Base-by-base conservation (phyloP, 139 green algal genomes). In the Deuterostichococcus epilithicus region DNA sequence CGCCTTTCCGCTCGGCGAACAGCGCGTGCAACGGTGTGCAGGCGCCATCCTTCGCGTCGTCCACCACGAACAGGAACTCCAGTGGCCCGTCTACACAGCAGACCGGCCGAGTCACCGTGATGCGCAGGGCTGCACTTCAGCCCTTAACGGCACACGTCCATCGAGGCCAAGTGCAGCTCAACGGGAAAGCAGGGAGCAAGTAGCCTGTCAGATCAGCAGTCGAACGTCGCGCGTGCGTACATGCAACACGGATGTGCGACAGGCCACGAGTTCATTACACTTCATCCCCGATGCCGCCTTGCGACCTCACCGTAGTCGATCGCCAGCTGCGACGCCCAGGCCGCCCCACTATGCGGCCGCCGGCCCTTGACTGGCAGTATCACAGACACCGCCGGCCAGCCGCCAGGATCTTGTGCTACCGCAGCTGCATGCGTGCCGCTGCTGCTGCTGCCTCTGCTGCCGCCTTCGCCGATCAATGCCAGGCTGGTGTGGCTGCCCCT, bases 51-150 rank as follows among this genome's bases (percentile, higher is more conserved):
- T 47, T 4, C 58, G 72, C 67, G 65, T 76, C 76, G 66, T 95
- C 89, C 58, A 93, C 77, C 6, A 94, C 89, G 81, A 95, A 96
- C 2, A 95, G 15, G 68, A 89, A 94, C 72, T 94, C 87, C 15
- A 95, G 18, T 0, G 70, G 69, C 0, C 91, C 88, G 39, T 73
- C 85, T 89, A 60, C 18, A 60, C 45, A 60, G 45, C 18, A 13
- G 15, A 13, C 13, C 45, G n/a, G n/a, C n/a, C n/a, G n/a, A n/a
- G n/a, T n/a, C n/a, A n/a, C n/a, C n/a, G n/a, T n/a, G n/a, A n/a
- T n/a, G n/a, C 18, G 45, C 45, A 60, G 45, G 15, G 45, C 45
- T 26, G 15, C 45, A 60, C 45, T 26, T 18, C 45, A 60, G 45
- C 15, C 45, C 18, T 13, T 60, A 13, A 60, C 45, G 45, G 45